phyloP scores from a whole-genome alignment of 257 asterid genomes.

The Orobanche coerulescens region DNA sequence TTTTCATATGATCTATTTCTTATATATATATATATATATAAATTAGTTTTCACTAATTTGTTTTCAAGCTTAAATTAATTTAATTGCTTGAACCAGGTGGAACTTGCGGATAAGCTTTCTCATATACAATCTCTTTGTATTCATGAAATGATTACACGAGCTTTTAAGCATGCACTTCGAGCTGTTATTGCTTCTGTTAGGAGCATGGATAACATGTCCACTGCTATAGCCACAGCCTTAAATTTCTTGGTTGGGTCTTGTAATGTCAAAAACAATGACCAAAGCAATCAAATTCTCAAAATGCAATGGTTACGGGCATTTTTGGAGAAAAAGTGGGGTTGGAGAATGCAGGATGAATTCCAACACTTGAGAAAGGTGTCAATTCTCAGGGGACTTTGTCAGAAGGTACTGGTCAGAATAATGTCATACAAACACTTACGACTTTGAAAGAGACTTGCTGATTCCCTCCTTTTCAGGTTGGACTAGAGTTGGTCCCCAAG shows the following conservation, averaged over 20 bases:
- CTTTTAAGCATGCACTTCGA: conserved; percentile 81
- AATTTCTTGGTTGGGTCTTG: conserved; percentile 81
- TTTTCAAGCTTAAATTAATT: conserved; percentile 19
- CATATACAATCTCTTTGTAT: conserved; percentile 95
- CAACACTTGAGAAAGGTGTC: conserved; percentile 69
- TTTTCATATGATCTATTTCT: too few species aligned
- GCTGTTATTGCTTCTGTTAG: conserved; percentile 88
- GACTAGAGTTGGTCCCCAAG: conserved; percentile 81
- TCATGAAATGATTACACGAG: conserved; percentile 98
- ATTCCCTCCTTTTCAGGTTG: conserved; percentile 53
- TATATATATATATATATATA: background rate
- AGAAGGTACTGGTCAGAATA: conserved; percentile 52
- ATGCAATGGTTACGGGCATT: conserved; percentile 63
- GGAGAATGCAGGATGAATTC: conserved; percentile 69
- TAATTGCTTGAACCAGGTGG: conserved; percentile 61
- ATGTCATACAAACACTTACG: conserved; percentile 18
- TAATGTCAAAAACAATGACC: conserved; percentile 31
- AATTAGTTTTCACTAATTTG: too few species aligned
- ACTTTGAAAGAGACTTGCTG: conserved; percentile 22
- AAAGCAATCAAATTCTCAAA: conserved; percentile 42
- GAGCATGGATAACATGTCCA: conserved; percentile 46
- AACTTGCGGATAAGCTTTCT: conserved; percentile 93
- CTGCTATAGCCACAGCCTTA: conserved; percentile 66
- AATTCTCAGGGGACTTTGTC: conserved; percentile 91
- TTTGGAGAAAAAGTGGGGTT: conserved; percentile 66